Evolutionary conservation across 2,329 filamentous ascomycete genomes (phyloP).

Genomic region (Alternaria gaisen): DNA sequence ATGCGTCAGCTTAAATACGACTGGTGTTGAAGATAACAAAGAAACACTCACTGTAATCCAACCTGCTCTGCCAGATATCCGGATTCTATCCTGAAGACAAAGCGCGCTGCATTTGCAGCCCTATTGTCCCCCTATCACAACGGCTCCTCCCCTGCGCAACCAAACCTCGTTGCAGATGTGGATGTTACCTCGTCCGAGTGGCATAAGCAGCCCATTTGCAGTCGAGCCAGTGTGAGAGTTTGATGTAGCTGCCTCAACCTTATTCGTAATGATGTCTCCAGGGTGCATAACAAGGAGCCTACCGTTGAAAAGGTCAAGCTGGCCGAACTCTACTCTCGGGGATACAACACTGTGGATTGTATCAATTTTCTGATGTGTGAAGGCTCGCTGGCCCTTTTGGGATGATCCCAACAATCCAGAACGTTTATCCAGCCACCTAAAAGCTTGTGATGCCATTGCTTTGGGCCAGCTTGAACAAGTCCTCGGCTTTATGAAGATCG

Average conservation of each 20-base stretch:
- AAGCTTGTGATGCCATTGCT: neutral
- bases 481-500: neutral
- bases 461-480: neutral
- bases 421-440: neutral
- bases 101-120: neutral
- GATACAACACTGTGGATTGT: neutral
- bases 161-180: neutral
- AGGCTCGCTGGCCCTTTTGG: neutral
- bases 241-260: neutral
- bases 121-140: neutral
- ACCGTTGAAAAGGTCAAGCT: neutral
- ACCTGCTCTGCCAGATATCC: neutral
- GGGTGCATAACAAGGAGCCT: neutral
- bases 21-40: neutral
- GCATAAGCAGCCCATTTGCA: neutral
- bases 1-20: conserved; percentile 23
- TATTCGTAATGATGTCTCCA: neutral
- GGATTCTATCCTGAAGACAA: neutral
- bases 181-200: neutral
- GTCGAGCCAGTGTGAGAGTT: neutral
- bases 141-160: neutral
- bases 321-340: neutral
- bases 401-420: neutral
- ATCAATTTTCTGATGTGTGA: neutral
- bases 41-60: conserved; percentile 26